phyloP scores from a whole-genome alignment of 768 basidiomycete genomes.

The Suillus variegatus region DNA sequence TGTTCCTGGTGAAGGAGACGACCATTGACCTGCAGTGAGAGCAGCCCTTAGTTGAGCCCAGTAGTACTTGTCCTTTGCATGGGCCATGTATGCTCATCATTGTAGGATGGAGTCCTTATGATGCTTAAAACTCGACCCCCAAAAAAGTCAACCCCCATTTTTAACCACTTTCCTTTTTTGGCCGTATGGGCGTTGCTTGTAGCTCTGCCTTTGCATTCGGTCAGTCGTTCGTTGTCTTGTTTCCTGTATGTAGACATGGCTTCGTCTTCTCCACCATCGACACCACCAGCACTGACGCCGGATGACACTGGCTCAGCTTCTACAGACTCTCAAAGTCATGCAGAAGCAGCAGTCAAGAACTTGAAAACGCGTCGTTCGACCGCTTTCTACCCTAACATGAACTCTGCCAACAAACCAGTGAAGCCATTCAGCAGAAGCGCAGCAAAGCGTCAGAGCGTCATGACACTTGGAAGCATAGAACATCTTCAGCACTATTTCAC shows the following conservation, averaged over 20 bases:
- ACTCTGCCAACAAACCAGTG: constrained; percentile 66
- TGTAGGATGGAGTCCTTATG: constrained; percentile 13
- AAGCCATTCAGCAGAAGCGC: constrained; percentile 91
- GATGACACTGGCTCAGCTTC: constrained; percentile 53
- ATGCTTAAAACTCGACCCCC: constrained; percentile 11
- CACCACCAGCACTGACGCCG: constrained; percentile 60
- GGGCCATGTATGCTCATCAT: constrained; percentile 33
- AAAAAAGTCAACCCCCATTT: background rate
- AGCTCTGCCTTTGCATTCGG: constrained; percentile 13
- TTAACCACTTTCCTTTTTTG: background rate
- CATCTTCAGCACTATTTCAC: constrained; percentile 95
- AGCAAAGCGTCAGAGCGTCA: constrained; percentile 90
- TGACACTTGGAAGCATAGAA: constrained; percentile 94
- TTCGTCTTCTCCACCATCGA: constrained; percentile 39
- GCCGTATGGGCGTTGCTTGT: background rate
- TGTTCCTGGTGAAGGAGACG: constrained; percentile 59
- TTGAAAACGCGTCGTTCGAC: constrained; percentile 59
- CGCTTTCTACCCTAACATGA: constrained; percentile 77
- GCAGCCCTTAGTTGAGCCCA: constrained; percentile 72
- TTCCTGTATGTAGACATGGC: constrained; percentile 21
- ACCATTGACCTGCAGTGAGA: constrained; percentile 77
- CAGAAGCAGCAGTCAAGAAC: constrained; percentile 38
- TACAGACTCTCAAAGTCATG: constrained; percentile 33
- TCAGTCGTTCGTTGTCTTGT: background rate
- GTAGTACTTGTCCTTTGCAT: constrained; percentile 73